These are phyloP conservation scores for Rhizopogon rudus DNA, from an alignment of 768 basidiomycete genomes.

Conservation along the genomic window DNA sequence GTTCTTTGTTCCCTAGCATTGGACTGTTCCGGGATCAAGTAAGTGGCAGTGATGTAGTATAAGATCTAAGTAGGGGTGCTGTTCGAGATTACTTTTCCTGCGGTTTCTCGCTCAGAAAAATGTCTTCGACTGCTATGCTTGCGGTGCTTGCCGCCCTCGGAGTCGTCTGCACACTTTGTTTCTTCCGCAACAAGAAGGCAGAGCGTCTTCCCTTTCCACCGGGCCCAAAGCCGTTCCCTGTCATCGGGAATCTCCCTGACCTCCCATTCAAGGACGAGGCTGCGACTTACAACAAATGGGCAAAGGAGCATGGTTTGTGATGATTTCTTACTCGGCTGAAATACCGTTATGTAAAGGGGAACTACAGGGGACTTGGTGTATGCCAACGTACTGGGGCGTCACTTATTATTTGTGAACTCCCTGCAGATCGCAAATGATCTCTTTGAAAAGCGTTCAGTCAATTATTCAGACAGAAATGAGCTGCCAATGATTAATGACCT, in stretches of 20 bases:
- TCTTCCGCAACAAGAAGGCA: slow-evolving; percentile 9
- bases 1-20: neutral
- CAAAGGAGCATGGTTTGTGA: slow-evolving; percentile 29
- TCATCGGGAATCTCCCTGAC: slow-evolving; percentile 50
- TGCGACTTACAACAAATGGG: slow-evolving; percentile 38
- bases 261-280: slow-evolving; percentile 35
- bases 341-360: slow-evolving; percentile 1
- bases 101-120: neutral
- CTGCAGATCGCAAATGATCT: slow-evolving; percentile 44
- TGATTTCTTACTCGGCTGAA: neutral
- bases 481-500: slow-evolving; percentile 47
- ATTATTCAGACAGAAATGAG: slow-evolving; percentile 50
- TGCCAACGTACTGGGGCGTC: slow-evolving; percentile 44
- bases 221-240: slow-evolving; percentile 47
- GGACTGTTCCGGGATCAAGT: neutral
- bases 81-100: neutral
- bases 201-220: slow-evolving; percentile 40
- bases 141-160: slow-evolving; percentile 17
- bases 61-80: neutral
- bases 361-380: slow-evolving; percentile 49
- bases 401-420: slow-evolving; percentile 44
- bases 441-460: slow-evolving; percentile 50
- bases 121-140: slow-evolving; percentile 13
- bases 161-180: slow-evolving; percentile 13
- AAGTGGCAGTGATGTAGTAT: neutral